Evolutionary conservation across 495 filamentous ascomycete species (phyloP).

Genomic region (Xeromyces bisporus): DNA sequence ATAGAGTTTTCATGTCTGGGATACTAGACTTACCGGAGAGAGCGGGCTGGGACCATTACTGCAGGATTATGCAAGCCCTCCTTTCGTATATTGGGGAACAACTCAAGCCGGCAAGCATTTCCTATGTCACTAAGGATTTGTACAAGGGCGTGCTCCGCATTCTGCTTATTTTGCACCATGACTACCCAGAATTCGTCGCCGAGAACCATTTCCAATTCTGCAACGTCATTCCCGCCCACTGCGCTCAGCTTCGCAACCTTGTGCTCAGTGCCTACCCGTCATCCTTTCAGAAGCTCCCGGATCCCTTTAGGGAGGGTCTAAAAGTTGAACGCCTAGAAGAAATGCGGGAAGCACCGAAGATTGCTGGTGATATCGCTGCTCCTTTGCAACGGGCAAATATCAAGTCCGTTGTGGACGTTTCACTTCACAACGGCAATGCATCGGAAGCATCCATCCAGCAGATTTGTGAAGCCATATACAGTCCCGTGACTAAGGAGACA

Average conservation of each 20-base stretch:
- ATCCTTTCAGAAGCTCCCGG: constrained; percentile 56
- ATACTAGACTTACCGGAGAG: constrained; percentile 54
- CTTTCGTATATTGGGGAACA: constrained; percentile 63
- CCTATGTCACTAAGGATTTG: constrained; percentile 55
- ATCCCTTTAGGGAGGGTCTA: constrained; percentile 63
- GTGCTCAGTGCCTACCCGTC: constrained; percentile 71
- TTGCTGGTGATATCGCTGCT: constrained; percentile 41
- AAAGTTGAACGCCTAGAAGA: constrained; percentile 71
- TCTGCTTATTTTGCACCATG: constrained; percentile 73
- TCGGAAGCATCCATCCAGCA: constrained; percentile 53
- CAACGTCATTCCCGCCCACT: constrained; percentile 70
- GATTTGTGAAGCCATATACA: constrained; percentile 49
- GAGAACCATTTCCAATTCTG: constrained; percentile 75
- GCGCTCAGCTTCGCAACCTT: constrained; percentile 76
- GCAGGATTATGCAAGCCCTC: constrained; percentile 56
- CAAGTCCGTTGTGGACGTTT: constrained; percentile 47
- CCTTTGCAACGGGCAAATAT: constrained; percentile 46
- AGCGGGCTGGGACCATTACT: constrained; percentile 58
- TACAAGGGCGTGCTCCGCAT: constrained; percentile 74
- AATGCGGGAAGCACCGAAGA: constrained; percentile 46
- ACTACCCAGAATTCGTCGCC: constrained; percentile 83
- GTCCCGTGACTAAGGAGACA: constrained; percentile 32
- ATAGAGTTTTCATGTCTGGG: constrained; percentile 72
- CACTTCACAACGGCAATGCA: constrained; percentile 38
- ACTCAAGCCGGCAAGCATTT: constrained; percentile 55